Evolutionary conservation across 768 basidiomycete genomes (phyloP).

Genomic region (Auriscalpium microsporum): DNA sequence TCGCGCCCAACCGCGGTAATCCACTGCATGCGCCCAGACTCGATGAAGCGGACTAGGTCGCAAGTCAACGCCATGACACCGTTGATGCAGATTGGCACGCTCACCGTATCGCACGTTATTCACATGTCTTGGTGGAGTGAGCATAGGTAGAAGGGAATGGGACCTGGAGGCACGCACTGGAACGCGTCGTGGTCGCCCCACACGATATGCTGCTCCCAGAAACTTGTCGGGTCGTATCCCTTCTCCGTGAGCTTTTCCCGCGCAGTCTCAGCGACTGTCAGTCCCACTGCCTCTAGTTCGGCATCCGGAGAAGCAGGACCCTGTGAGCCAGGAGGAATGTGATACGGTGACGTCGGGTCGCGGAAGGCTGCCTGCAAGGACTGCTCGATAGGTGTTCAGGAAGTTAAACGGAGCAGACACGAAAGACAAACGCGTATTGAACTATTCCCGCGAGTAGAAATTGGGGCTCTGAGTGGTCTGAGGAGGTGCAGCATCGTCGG

Average conservation of each 20-base stretch:
- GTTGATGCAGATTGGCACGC: conserved; percentile 10
- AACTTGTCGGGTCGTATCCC: conserved; percentile 56
- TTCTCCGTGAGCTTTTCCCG: conserved; percentile 32
- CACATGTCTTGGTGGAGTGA: conserved; percentile 45
- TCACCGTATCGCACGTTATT: conserved; percentile 70
- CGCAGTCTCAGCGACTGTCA: conserved; percentile 29
- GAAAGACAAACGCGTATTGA: neutral
- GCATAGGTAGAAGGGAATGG: too few relatives aligned
- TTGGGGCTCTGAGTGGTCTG: too few relatives aligned
- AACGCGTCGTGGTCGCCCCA: conserved; percentile 80
- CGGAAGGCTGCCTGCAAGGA: conserved; percentile 53
- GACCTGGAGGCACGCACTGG: conserved; percentile 38
- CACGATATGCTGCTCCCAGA: conserved; percentile 69
- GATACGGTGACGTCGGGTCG: conserved; percentile 58
- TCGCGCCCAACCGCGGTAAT: conserved; percentile 46
- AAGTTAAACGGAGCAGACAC: neutral
- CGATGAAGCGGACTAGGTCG: conserved; percentile 53
- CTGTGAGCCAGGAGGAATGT: conserved; percentile 47
- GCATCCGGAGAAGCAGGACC: conserved; percentile 57
- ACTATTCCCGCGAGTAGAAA: too few relatives aligned
- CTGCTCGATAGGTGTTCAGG: conserved; percentile 24
- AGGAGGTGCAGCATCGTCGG: too few relatives aligned
- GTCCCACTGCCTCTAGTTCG: conserved; percentile 7
- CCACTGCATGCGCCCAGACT: conserved; percentile 70
- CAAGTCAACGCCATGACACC: too few relatives aligned